phyloP scores from a whole-genome alignment of 371 early-diverging fungal genomes.

The Quaeritorhiza haematococci region DNA sequence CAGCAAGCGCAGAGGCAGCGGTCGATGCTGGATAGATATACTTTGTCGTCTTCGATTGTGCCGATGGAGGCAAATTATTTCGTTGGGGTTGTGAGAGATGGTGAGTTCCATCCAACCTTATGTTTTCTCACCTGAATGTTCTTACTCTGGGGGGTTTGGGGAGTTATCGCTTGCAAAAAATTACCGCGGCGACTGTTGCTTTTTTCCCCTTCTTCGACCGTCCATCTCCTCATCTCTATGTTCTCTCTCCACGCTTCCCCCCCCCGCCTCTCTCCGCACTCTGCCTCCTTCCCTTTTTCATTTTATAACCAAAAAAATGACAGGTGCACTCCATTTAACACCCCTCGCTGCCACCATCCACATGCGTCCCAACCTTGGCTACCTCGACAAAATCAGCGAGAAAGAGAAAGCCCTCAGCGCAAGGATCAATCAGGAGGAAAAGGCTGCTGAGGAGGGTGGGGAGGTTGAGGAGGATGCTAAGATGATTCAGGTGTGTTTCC shows the following conservation, averaged over 20 bases:
- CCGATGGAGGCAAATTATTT: slow-evolving; percentile 75
- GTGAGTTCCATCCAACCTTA: slow-evolving; percentile 29
- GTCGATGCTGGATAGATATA: too few species aligned
- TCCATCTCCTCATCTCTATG: background rate
- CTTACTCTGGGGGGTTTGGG: background rate
- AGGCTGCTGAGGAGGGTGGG: slow-evolving; percentile 37
- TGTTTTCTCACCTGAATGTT: slow-evolving; percentile 2
- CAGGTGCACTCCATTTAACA: slow-evolving; percentile 78
- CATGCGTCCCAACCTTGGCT: slow-evolving; percentile 77
- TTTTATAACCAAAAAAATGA: too few species aligned
- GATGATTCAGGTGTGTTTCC: slow-evolving; percentile 55
- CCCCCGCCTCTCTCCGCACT: background rate
- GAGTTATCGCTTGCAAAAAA: too few species aligned
- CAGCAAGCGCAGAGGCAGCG: slow-evolving; percentile 67
- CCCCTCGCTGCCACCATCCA: slow-evolving; percentile 69
- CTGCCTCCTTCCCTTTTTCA: too few species aligned
- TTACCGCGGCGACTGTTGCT: too few species aligned
- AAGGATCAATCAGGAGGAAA: slow-evolving; percentile 63
- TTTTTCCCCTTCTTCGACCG: too few species aligned
- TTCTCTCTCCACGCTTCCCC: background rate
- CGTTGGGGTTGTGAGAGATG: slow-evolving; percentile 69
- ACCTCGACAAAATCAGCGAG: slow-evolving; percentile 82
- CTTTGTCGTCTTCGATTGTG: slow-evolving; percentile 67
- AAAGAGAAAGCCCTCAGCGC: slow-evolving; percentile 70
- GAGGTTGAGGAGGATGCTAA: slow-evolving; percentile 49